phyloP scores from a whole-genome alignment of 164 flowering plant species.

The Piper longum region DNA sequence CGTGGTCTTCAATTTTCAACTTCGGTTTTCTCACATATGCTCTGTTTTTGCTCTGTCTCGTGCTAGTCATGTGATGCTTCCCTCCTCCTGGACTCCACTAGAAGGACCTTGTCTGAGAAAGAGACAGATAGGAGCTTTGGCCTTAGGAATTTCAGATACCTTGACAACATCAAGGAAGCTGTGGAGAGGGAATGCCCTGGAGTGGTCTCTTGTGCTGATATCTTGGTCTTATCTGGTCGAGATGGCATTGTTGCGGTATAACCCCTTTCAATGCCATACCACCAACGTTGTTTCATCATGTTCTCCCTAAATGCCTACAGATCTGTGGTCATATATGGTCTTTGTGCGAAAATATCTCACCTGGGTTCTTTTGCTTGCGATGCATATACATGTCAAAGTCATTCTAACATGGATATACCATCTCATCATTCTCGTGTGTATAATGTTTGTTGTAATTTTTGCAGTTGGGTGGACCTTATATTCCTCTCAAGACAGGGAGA shows the following conservation, averaged over 20 bases:
- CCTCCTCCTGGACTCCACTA: conserved; percentile 85
- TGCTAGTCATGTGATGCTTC: conserved; percentile 93
- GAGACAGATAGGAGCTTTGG: conserved; percentile 98
- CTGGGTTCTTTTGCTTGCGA: background rate
- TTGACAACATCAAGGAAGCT: conserved; percentile 85
- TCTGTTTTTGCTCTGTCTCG: background rate
- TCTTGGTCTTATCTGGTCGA: conserved; percentile 88
- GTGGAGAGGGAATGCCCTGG: conserved; percentile 97
- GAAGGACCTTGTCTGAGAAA: conserved; percentile 90
- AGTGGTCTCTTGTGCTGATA: conserved; percentile 91
- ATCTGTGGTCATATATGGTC: no score
- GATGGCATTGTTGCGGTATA: conserved; percentile 82
- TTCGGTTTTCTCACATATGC: no score
- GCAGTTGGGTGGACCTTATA: conserved; percentile 94
- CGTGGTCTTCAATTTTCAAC: background rate
- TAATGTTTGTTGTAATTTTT: background rate
- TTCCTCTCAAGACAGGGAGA: conserved; percentile 89
- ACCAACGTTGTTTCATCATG: background rate
- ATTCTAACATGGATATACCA: background rate
- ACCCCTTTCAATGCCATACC: background rate
- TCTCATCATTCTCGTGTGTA: background rate
- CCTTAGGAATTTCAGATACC: conserved; percentile 80
- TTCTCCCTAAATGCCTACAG: no score
- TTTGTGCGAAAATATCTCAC: no score
- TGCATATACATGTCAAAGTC: no score